Percentiles rank a stretch among this genome's conserved stretches.
These are phyloP conservation scores for Arachis stenosperma DNA, from an alignment of 306 rosid genomes.

Conservation along the genomic window DNA sequence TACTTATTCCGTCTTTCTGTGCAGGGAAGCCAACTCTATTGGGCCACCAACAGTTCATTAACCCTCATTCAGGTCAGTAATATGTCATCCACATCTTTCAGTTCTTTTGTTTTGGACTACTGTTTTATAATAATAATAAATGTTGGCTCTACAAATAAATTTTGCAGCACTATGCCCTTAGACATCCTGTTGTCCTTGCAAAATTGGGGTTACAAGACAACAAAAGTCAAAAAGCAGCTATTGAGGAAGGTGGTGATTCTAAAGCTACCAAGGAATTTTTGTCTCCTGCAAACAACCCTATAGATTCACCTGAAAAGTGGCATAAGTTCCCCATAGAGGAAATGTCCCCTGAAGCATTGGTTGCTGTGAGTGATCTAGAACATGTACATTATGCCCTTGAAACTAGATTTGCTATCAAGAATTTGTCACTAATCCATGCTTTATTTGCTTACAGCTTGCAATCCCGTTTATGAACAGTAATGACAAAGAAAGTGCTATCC, in stretches of 20 bases:
- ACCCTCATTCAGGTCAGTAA: conserved; percentile 67
- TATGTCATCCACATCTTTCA: not conserved
- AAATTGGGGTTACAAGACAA: conserved; percentile 67
- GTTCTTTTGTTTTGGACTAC: conserved; percentile 32
- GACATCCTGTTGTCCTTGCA: conserved; percentile 68
- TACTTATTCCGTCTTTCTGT: conserved; percentile 17
- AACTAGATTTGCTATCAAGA: conserved; percentile 10
- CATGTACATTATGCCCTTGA: conserved; percentile 30
- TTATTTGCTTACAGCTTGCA: conserved; percentile 67
- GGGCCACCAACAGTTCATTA: conserved; percentile 81
- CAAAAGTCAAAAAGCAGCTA: conserved; percentile 39
- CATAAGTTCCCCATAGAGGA: conserved; percentile 54
- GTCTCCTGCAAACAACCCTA: conserved; percentile 44
- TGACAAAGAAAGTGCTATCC: conserved; percentile 69
- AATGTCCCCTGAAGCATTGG: conserved; percentile 66
- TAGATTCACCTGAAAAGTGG: conserved; percentile 61
- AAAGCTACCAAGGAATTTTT: conserved; percentile 40
- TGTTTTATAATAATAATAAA: conserved; percentile 14
- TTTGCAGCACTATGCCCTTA: conserved; percentile 74
- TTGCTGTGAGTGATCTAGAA: conserved; percentile 61
- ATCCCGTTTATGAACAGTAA: conserved; percentile 59
- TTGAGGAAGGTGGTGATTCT: conserved; percentile 45
- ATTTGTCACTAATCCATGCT: conserved; percentile 29
- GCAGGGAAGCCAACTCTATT: conserved; percentile 94
- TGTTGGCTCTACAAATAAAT: conserved; percentile 31